Conservation (phyloP, 1,284 basidiomycete genomes). For the Ustilago curta region DNA sequence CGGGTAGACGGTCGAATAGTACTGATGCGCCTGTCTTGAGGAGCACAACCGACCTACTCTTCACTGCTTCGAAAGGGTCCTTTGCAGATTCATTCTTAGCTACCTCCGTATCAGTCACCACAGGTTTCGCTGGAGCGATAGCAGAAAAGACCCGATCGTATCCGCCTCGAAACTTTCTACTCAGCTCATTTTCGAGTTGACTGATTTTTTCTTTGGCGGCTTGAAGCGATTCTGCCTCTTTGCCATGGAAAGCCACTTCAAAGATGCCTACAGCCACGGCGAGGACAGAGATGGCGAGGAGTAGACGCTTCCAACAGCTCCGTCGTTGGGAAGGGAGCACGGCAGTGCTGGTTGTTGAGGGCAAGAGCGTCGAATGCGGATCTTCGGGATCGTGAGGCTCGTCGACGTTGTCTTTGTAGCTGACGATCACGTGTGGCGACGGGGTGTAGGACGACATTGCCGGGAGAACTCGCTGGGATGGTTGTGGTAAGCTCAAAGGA, state of each 20-base stretch:
- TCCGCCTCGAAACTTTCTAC: slow-evolving; percentile 3
- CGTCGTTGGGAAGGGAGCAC: too few relatives aligned
- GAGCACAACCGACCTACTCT: slow-evolving; percentile 23
- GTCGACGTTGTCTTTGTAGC: slow-evolving; percentile 25
- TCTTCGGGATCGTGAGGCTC: not conserved
- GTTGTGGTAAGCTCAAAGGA: too few relatives aligned
- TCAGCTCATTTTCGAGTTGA: slow-evolving; percentile 16
- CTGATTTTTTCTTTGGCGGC: slow-evolving; percentile 14
- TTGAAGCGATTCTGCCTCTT: slow-evolving; percentile 26
- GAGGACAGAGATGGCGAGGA: slow-evolving; percentile 9
- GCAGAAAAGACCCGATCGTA: slow-evolving; percentile 15
- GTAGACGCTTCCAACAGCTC: slow-evolving; percentile 9
- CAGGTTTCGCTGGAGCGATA: not conserved
- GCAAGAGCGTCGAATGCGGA: slow-evolving; percentile 15
- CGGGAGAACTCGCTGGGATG: not conserved
- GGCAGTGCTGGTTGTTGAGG: not conserved
- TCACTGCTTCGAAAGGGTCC: slow-evolving; percentile 8
- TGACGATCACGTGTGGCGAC: slow-evolving; percentile 23
- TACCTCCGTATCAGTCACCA: not conserved
- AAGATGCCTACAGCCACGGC: slow-evolving; percentile 23
- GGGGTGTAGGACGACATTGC: not conserved
- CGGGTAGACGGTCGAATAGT: slow-evolving; percentile 31
- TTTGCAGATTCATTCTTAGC: not conserved
- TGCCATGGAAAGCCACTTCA: slow-evolving; percentile 28
- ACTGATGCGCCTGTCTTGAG: slow-evolving; percentile 42